Base-by-base conservation (phyloP, 2,329 filamentous ascomycete genomes). In the Pestalotiopsis sp. region DNA sequence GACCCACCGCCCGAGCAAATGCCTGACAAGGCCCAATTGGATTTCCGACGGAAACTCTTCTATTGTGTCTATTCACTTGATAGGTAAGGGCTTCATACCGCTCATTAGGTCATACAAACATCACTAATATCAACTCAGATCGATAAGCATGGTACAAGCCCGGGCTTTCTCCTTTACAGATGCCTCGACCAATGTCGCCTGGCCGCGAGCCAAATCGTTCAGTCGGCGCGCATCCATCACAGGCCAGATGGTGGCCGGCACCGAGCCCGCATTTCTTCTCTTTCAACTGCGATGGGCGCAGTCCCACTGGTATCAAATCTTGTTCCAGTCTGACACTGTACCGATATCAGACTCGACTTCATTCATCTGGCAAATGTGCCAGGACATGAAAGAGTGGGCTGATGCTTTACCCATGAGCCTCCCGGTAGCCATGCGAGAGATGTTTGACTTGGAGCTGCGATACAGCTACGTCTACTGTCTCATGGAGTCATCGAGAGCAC, bases 111-210 rank as follows among this genome's bases (percentile, higher is more conserved):
- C 3, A 5, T 23, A 36, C 0, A 20, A 7, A 7, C 9, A 14
- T 67, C 4, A 17, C 39, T 45, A 23, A 56, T 68, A 39, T 68
- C 71, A 13, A 71, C 31, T 31, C 64, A 71, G 72, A 20, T 74
- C 93, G 12, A 95, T 97, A 60, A 97, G 94, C 73, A 92, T 97
- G 84, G 93, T 95, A 4, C 90, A 97, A 73, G 93, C 93, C 12
- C 87, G 94, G 41, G 91, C 94, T 0, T 98, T 98, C 78, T 97
- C 95, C 0, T 98, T 98, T 77, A 95, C 94, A 0, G 95, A 98
- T 77, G 93, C 95, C 68, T 92, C 95, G 5, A 88, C 93, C 31
- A 91, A 93, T 72, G 95, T 98, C 38, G 88, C 88, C n/a, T 88
- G 94, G 70, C 94, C 94, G 1, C 86, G 87, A 66, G 78, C 81